A percentile compares a stretch with the other conserved stretches of the same genome.
These are phyloP conservation scores for Flaveria floridana DNA, from an alignment of 140 eudicot species.

Conservation along the genomic window DNA sequence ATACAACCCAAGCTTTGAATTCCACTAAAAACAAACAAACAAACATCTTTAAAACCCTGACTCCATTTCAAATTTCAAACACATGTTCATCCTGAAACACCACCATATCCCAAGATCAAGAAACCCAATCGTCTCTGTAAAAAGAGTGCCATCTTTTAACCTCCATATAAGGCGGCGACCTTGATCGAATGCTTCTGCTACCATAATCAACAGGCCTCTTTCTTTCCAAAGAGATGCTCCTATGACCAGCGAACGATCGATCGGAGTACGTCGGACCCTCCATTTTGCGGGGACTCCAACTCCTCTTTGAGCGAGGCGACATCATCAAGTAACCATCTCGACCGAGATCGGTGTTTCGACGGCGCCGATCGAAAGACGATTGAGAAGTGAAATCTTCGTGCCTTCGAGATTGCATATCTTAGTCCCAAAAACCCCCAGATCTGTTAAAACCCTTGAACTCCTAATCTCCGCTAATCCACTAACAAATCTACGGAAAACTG, in stretches of 20 bases:
- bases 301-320: constrained; percentile 43
- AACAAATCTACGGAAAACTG: constrained; percentile 1
- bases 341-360: constrained; percentile 27
- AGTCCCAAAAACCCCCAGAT: constrained; percentile 26
- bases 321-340: constrained; percentile 26
- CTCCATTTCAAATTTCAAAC: too few relatives aligned
- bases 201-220: constrained; percentile 34
- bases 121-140: constrained; percentile 35
- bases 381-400: constrained; percentile 28
- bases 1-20: too few relatives aligned
- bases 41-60: too few relatives aligned
- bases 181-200: constrained; percentile 35
- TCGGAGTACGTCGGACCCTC: constrained; percentile 24
- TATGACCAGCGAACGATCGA: constrained; percentile 24
- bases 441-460: constrained; percentile 18
- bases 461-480: constrained; percentile 28
- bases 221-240: constrained; percentile 40
- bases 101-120: too few relatives aligned
- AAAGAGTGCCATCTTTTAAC: constrained; percentile 36
- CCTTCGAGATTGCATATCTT: constrained; percentile 48
- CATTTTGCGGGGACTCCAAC: constrained; percentile 37
- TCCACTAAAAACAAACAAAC: too few relatives aligned
- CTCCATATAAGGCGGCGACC: constrained; percentile 37
- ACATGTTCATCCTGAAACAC: too few relatives aligned
- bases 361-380: constrained; percentile 30